Percentiles rank a stretch among this genome's conserved stretches.
These are phyloP conservation scores for Zygotorulaspora chibaensis DNA, from an alignment of 805 yeast genomes.

Conservation along the genomic window DNA sequence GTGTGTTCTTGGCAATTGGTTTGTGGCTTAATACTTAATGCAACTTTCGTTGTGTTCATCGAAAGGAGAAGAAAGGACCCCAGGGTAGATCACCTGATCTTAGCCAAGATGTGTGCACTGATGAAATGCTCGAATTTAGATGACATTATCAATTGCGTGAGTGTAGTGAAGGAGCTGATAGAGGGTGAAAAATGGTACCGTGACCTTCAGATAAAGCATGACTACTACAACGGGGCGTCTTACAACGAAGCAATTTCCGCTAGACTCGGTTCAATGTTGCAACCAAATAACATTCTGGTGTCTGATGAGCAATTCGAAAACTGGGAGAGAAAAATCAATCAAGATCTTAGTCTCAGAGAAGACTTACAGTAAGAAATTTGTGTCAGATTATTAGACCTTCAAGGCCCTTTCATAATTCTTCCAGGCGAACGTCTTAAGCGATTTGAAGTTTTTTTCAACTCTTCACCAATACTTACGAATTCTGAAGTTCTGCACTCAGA, in stretches of 20 bases:
- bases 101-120: conserved; percentile 47
- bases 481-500: no score
- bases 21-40: conserved; percentile 61
- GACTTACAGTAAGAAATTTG: no score
- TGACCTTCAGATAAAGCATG: conserved; percentile 46
- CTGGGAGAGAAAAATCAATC: conserved; percentile 35
- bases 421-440: conserved; percentile 2
- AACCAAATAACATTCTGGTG: conserved; percentile 29
- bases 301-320: conserved; percentile 31
- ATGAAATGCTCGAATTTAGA: conserved; percentile 47
- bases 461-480: background rate
- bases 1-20: conserved; percentile 65
- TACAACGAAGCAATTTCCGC: conserved; percentile 24
- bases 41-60: conserved; percentile 52
- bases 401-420: background rate
- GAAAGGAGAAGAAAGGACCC: conserved; percentile 42
- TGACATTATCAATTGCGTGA: conserved; percentile 51
- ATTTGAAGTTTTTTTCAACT: conserved; percentile 10
- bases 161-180: conserved; percentile 49
- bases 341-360: conserved; percentile 27
- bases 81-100: conserved; percentile 46
- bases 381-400: background rate
- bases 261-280: conserved; percentile 38
- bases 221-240: conserved; percentile 30
- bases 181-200: conserved; percentile 60